Percentiles rank a stretch among this genome's conserved stretches.
These are phyloP conservation scores for Ogataea methanolica DNA, from an alignment of 805 yeast genomes.

Conservation along the genomic window DNA sequence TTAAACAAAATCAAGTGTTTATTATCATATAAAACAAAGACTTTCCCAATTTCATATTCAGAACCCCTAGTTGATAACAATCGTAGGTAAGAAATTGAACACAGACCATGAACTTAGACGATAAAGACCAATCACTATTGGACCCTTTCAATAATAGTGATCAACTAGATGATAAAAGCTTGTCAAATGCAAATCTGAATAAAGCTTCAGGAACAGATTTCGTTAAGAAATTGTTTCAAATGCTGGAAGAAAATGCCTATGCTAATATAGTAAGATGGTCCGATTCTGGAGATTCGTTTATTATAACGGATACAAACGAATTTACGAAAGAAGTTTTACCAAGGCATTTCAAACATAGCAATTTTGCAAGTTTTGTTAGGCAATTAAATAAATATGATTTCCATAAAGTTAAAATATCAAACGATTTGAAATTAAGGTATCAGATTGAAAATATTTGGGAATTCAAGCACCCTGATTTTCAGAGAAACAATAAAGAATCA, in stretches of 20 bases:
- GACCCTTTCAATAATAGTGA: not conserved
- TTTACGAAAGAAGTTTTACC: conserved; percentile 88
- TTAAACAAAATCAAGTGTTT: no score
- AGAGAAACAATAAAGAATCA: conserved; percentile 67
- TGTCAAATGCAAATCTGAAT: not conserved
- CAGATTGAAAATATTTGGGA: conserved; percentile 72
- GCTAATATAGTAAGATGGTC: conserved; percentile 83
- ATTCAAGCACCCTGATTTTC: conserved; percentile 87
- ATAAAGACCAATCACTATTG: not conserved
- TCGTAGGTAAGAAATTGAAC: not conserved
- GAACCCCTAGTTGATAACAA: no score
- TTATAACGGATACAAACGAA: conserved; percentile 84
- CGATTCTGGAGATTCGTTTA: conserved; percentile 76
- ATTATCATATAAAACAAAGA: no score
- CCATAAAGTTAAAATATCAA: conserved; percentile 82
- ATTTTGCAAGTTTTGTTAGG: conserved; percentile 91
- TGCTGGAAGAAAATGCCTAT: conserved; percentile 81
- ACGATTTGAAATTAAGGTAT: conserved; percentile 64
- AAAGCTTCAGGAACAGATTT: conserved; percentile 43
- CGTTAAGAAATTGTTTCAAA: conserved; percentile 72
- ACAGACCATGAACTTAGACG: not conserved
- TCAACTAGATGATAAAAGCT: not conserved
- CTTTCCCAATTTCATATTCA: no score
- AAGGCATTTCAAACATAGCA: conserved; percentile 88
- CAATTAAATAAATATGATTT: conserved; percentile 96